These are phyloP conservation scores for Candida endomychidarum DNA, from an alignment of 805 yeast genomes.

Conservation along the genomic window DNA sequence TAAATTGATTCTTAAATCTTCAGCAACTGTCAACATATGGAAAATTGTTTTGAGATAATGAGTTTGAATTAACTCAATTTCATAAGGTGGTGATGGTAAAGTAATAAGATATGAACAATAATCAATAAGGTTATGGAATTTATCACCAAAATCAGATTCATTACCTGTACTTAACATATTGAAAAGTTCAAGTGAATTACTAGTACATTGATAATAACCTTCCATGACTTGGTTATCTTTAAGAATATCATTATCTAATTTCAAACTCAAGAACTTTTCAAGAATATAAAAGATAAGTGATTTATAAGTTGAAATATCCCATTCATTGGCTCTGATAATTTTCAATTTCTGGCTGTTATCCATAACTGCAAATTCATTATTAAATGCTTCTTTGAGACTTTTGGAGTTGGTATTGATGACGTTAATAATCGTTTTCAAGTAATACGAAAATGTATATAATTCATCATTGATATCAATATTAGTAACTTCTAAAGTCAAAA, in stretches of 20 bases:
- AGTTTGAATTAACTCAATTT: conserved; percentile 29
- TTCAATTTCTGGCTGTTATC: conserved; percentile 45
- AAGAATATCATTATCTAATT: conserved; percentile 19
- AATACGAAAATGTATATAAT: conserved; percentile 60
- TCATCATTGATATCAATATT: conserved; percentile 52
- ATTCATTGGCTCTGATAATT: conserved; percentile 40
- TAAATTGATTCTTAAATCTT: conserved; percentile 26
- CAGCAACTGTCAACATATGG: conserved; percentile 30
- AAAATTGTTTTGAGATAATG: conserved; percentile 28
- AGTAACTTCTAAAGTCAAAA: conserved; percentile 28
- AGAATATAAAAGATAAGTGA: conserved; percentile 49
- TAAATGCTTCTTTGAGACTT: conserved; percentile 47
- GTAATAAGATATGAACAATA: conserved; percentile 25
- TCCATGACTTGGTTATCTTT: conserved; percentile 18
- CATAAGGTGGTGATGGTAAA: conserved; percentile 10
- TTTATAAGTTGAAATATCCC: conserved; percentile 63
- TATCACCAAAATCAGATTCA: conserved; percentile 51
- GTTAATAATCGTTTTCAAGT: conserved; percentile 51
- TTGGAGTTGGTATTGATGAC: conserved; percentile 50
- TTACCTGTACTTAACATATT: conserved; percentile 51
- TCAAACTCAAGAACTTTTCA: conserved; percentile 44
- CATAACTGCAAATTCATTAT: conserved; percentile 58
- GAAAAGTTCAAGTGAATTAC: conserved; percentile 44
- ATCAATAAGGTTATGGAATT: conserved; percentile 43
- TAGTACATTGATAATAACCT: conserved; percentile 29